Percentiles rank a stretch among this genome's conserved stretches.
phyloP scores from a whole-genome alignment of 495 filamentous ascomycete species.

The Margaritispora aquatica region DNA sequence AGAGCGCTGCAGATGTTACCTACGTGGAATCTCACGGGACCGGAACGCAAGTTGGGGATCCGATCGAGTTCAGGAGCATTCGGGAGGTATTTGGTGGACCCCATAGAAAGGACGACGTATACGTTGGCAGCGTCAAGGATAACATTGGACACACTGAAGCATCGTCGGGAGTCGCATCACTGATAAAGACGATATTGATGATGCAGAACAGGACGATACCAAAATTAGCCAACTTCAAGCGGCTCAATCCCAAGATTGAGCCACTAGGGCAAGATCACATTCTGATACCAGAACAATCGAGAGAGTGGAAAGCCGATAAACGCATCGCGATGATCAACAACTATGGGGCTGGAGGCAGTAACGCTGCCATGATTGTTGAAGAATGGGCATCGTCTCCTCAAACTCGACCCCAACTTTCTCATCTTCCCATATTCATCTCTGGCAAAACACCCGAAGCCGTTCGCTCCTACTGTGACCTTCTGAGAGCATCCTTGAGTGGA shows the following conservation, averaged over 20 bases:
- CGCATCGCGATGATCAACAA: constrained; percentile 42
- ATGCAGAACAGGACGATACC: constrained; percentile 68
- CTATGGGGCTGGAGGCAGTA: constrained; percentile 46
- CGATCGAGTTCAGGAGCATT: constrained; percentile 12
- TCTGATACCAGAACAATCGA: constrained; percentile 27
- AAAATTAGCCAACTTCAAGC: constrained; percentile 76
- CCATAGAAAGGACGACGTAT: constrained; percentile 45
- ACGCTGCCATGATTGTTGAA: no score
- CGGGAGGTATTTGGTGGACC: neutral
- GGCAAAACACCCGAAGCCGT: no score
- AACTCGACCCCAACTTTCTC: no score
- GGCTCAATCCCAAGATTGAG: constrained; percentile 36
- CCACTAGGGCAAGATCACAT: constrained; percentile 31
- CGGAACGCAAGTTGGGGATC: constrained; percentile 50
- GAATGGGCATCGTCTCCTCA: no score
- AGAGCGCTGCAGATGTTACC: constrained; percentile 31
- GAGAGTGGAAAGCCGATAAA: constrained; percentile 29
- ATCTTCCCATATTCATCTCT: no score
- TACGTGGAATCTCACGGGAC: constrained; percentile 10
- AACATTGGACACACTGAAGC: constrained; percentile 89
- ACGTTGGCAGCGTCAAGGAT: constrained; percentile 75
- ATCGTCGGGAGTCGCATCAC: constrained; percentile 63
- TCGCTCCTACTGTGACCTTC: no score
- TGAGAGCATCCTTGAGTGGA: no score
- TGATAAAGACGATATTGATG: constrained; percentile 86